Percentiles rank a stretch among this genome's conserved stretches.
Evolutionary conservation across 83 land plant genomes (phyloP).

Genomic region (Picea abies): DNA sequence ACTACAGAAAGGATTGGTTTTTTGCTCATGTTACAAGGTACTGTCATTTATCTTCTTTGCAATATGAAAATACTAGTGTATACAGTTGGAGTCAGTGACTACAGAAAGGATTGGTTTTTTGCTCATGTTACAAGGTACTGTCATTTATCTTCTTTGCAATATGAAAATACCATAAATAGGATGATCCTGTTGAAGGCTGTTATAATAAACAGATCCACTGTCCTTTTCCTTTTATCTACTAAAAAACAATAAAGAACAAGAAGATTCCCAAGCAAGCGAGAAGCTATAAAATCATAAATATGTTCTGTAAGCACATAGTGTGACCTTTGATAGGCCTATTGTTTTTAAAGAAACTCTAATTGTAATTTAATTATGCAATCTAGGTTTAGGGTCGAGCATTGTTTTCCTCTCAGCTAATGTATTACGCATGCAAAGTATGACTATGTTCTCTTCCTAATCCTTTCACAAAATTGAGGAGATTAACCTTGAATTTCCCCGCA

Average conservation of each 20-base stretch:
- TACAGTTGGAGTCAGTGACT: constrained; percentile 58
- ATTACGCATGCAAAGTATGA: too few relatives aligned
- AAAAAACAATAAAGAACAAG: background rate
- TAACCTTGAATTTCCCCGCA: too few relatives aligned
- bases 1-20: constrained; percentile 76
- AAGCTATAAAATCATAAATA: too few relatives aligned
- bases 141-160: background rate
- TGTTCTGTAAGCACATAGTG: background rate
- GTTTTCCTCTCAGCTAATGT: too few relatives aligned
- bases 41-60: background rate
- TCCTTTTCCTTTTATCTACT: too few relatives aligned
- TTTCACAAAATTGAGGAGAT: too few relatives aligned
- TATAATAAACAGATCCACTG: background rate
- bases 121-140: constrained; percentile 69
- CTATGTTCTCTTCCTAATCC: too few relatives aligned
- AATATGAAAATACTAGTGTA: constrained; percentile 47
- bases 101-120: constrained; percentile 76
- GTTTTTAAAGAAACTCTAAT: background rate
- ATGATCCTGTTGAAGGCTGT: background rate
- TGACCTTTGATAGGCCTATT: background rate
- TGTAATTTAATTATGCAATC: too few relatives aligned
- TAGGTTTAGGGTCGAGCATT: too few relatives aligned
- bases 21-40: constrained; percentile 78
- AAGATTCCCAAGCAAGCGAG: background rate
- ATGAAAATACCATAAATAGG: background rate